phyloP scores from a whole-genome alignment of 768 basidiomycete species.

The Strobilomyces confusus region DNA sequence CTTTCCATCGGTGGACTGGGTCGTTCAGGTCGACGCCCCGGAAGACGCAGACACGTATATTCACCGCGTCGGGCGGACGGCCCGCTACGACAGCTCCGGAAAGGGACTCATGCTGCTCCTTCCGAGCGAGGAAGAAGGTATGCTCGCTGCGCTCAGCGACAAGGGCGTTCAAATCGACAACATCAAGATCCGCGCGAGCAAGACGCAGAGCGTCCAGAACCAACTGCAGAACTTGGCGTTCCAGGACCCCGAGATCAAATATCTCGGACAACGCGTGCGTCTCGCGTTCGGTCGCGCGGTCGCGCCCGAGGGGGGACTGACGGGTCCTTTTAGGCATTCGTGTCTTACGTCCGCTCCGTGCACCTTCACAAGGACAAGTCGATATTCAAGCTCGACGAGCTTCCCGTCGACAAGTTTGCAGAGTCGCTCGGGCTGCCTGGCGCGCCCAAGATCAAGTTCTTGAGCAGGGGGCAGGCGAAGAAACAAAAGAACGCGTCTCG shows the following conservation, averaged over 20 bases:
- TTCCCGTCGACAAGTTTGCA: slow-evolving; percentile 82
- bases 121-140: slow-evolving; percentile 93
- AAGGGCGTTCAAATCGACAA: slow-evolving; percentile 70
- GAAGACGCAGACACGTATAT: slow-evolving; percentile 98
- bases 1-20: slow-evolving; percentile 97
- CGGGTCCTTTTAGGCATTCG: slow-evolving; percentile 64
- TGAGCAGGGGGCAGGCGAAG: slow-evolving; percentile 63
- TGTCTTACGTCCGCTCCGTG: slow-evolving; percentile 91
- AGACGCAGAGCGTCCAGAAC: slow-evolving; percentile 78
- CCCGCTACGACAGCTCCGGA: slow-evolving; percentile 87
- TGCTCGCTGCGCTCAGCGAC: slow-evolving; percentile 64
- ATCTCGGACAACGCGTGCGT: slow-evolving; percentile 87
- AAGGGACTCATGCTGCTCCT: slow-evolving; percentile 77
- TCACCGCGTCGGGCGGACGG: slow-evolving; percentile 93
- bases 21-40: slow-evolving; percentile 91
- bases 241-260: slow-evolving; percentile 95
- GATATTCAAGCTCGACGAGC: slow-evolving; percentile 80
- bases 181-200: slow-evolving; percentile 87
- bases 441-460: slow-evolving; percentile 91
- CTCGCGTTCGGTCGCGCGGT: background rate
- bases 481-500: slow-evolving; percentile 72
- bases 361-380: slow-evolving; percentile 92
- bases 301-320: background rate
- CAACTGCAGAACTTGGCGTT: slow-evolving; percentile 92
- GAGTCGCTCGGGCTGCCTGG: slow-evolving; percentile 91